Percentiles rank a stretch among this genome's conserved stretches.
phyloP scores from a whole-genome alignment of 2,329 filamentous ascomycete species.

The Colletotrichum nymphaeae region DNA sequence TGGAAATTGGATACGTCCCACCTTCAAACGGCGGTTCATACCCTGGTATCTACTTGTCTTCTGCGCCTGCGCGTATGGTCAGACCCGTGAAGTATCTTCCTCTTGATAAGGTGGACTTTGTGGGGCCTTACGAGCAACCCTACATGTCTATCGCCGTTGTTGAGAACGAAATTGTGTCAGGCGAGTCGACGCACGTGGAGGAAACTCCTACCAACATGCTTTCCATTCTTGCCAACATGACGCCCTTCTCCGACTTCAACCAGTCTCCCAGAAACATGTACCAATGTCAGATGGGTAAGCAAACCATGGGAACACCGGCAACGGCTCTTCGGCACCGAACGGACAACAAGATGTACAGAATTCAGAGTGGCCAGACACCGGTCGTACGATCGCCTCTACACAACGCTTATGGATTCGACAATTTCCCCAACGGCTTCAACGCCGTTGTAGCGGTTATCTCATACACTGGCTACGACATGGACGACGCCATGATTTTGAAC shows the following conservation, averaged over 20 bases:
- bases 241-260: slow-evolving; percentile 98
- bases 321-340: slow-evolving; percentile 87
- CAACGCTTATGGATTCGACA: slow-evolving; percentile 96
- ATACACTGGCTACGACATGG: slow-evolving; percentile 99
- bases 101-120: slow-evolving; percentile 85
- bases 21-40: slow-evolving; percentile 93
- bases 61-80: slow-evolving; percentile 86
- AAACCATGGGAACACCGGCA: slow-evolving; percentile 97
- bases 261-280: slow-evolving; percentile 99
- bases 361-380: slow-evolving; percentile 96
- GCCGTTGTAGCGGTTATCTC: slow-evolving; percentile 97
- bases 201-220: slow-evolving; percentile 95
- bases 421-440: slow-evolving; percentile 97
- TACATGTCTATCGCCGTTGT: slow-evolving; percentile 98
- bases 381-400: slow-evolving; percentile 92
- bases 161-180: slow-evolving; percentile 88
- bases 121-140: slow-evolving; percentile 94
- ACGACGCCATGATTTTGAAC: slow-evolving; percentile 99
- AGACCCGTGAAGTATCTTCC: slow-evolving; percentile 93
- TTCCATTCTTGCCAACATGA: slow-evolving; percentile 98
- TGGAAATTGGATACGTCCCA: slow-evolving; percentile 94
- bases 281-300: slow-evolving; percentile 99
- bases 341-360: slow-evolving; percentile 95
- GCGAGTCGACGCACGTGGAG: slow-evolving; percentile 92
- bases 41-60: slow-evolving; percentile 94